Base-by-base conservation (phyloP, 2,329 filamentous ascomycete genomes). In the Diaporthe longicolla region DNA sequence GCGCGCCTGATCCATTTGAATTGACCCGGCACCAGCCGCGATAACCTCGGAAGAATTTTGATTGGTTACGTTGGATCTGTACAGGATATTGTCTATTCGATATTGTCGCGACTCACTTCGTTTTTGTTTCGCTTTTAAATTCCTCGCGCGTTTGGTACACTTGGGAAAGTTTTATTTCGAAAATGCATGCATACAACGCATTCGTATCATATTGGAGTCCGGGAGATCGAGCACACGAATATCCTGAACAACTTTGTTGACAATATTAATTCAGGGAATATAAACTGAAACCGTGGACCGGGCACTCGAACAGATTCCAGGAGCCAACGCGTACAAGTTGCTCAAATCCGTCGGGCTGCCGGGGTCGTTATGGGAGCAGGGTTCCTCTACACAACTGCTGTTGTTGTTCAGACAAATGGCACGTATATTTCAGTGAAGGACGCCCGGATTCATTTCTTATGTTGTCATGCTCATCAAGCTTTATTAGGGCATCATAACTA, bases 1-100 rank as follows among this genome's bases (percentile, higher is more conserved):
- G 40, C 40, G 40, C 40, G 40, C 17, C 40, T 65, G 21, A 19
- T 48, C 40, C 59, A 35, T 29, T 15, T 4, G 13, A 43, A 50
- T 24, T 66, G 7, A 52, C 48, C 61, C 61, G 61, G 43, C 43
- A 50, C 43, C 43, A 66, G 19, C 61, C 61, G 45, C 43, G 29
- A 24, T 35, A 66, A 43, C 61, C 61, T 37, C n/a, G 3, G 10
- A n/a, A 65, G 19, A 4, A 48, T 65, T 65, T 48, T 48, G 17
- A 35, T 57, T 57, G 17, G 43, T 17, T 63, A 13, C 17, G 13
- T 43, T 5, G 7, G 15, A n/a, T 17, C 1, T 32, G 15, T 29
- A 24, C 26, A 19, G 32, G 5, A 17, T 11, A 15, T 52, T 52
- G 26, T 15, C 19, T 35, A 4, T 26, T 48, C 13, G 6, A 8